Percentiles rank a stretch among this genome's conserved stretches.
Evolutionary conservation across 2,329 filamentous ascomycete species (phyloP).

Genomic region (Arthrinium phaeospermum): DNA sequence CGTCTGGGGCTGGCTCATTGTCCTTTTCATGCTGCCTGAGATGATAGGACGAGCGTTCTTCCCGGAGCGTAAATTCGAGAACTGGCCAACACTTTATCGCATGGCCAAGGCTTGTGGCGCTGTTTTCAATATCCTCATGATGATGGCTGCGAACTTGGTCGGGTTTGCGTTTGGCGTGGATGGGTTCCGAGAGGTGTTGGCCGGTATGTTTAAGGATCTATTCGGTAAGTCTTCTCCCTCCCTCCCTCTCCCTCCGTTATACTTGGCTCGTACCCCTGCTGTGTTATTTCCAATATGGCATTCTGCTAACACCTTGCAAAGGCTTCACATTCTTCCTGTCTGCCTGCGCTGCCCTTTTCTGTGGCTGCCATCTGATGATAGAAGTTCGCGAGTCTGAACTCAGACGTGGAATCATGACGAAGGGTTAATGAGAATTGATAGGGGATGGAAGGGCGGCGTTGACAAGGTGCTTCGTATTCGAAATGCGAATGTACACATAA

Average conservation of each 20-base stretch:
- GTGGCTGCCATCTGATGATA: conserved; percentile 69
- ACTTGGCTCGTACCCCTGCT: background rate
- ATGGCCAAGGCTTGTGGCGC: conserved; percentile 75
- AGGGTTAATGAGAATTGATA: conserved; percentile 63
- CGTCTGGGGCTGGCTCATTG: conserved; percentile 96
- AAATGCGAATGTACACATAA: background rate
- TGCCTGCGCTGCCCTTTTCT: conserved; percentile 55
- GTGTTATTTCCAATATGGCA: background rate
- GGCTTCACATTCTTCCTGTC: conserved; percentile 75
- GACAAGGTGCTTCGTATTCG: background rate
- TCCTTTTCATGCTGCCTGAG: conserved; percentile 92
- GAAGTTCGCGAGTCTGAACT: conserved; percentile 87
- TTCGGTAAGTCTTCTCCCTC: conserved; percentile 58
- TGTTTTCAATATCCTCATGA: conserved; percentile 86
- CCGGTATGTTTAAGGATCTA: conserved; percentile 77
- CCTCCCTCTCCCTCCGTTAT: background rate
- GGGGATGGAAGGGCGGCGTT: background rate
- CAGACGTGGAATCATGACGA: conserved; percentile 80
- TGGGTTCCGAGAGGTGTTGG: conserved; percentile 77
- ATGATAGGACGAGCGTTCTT: conserved; percentile 75
- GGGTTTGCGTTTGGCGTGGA: conserved; percentile 94
- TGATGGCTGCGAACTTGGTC: conserved; percentile 94
- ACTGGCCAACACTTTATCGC: conserved; percentile 74
- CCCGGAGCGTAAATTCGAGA: conserved; percentile 73
- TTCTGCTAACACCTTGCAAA: conserved; percentile 28